Evolutionary conservation across 768 basidiomycete genomes (phyloP).

Genomic region (Naganishia onofrii): DNA sequence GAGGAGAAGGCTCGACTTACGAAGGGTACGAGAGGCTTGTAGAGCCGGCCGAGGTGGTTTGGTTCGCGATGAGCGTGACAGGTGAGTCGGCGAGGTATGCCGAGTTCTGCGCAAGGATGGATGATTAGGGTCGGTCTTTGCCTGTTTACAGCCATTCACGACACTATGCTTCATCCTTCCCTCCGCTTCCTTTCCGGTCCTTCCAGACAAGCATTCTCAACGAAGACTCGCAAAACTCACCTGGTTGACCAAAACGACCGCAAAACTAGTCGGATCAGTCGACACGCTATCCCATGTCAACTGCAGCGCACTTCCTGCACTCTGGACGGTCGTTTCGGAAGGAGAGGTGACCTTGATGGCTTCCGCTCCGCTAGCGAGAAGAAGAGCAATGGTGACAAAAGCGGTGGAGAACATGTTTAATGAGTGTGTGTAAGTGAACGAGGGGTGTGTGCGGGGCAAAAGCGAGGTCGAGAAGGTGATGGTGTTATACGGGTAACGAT

Average conservation of each 20-base stretch:
- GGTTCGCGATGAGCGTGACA: slow-evolving; percentile 30
- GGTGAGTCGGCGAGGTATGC: slow-evolving; percentile 29
- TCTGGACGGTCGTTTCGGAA: slow-evolving; percentile 4
- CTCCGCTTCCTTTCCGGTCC: too few species aligned
- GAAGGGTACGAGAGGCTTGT: slow-evolving; percentile 30
- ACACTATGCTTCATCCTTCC: too few species aligned
- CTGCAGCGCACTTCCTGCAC: not conserved
- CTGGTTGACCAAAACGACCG: slow-evolving; percentile 27
- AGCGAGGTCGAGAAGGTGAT: too few species aligned
- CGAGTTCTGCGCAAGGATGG: not conserved
- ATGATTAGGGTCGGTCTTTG: too few species aligned
- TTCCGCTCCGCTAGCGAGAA: slow-evolving; percentile 24
- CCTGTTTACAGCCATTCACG: too few species aligned
- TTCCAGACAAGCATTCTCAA: not conserved
- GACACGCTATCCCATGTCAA: slow-evolving; percentile 24
- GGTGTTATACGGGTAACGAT: too few species aligned
- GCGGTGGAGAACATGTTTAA: slow-evolving; percentile 14
- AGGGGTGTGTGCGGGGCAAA: not conserved
- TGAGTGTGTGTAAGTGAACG: not conserved
- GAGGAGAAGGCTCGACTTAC: slow-evolving; percentile 13
- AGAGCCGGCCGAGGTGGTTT: slow-evolving; percentile 31
- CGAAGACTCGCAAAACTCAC: not conserved
- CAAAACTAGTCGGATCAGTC: slow-evolving; percentile 24
- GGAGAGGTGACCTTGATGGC: slow-evolving; percentile 37
- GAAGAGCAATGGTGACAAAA: slow-evolving; percentile 14